Evolutionary conservation across 108 stramenopile species (phyloP), one percentile per base, ranked within the genome.

Genomic region (Pelagomonas calceolata): DNA sequence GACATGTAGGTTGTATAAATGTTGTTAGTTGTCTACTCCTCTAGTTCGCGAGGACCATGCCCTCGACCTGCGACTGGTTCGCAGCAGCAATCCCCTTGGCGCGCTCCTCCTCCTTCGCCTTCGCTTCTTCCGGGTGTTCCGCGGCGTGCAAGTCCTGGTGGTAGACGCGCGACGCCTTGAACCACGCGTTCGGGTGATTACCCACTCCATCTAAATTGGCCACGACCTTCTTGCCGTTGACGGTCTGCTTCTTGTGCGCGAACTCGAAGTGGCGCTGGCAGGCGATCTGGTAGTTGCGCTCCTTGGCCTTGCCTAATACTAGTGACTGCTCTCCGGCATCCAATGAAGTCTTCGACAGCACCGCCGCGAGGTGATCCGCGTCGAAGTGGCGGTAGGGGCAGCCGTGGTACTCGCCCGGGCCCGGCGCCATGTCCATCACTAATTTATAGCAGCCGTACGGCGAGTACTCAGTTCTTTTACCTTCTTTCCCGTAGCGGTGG

Each of bases 401-500:
- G 12, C 98, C 98, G 77, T 99, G 96, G 79, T 91, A 86, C 32
- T 95, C 93, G 32, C 93, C 94, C 5, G 80, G 36, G 33, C 79
- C 73, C 0, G 90, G 89, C 34, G 91, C 75, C 75, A 80, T 85
- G 30, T 94, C 92, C 78, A 89, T 79, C 70, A 99, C 93, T 76
- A 99, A 91, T 76, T 92, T 93, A 46, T 81, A 80, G 79, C 96
- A 99, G 75, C 79, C 83, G 79, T 90, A 92, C 30, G 92, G 87
- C 16, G 94, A 90, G 82, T 97, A 95, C 71, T 83, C 84, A 18
- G 82, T 81, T 32, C 95, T 83, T 77, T 95, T 95, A 31, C 98
- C 98, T 80, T 99, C 98, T 85, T 97, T 96, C 14, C 96, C 98
- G 87, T 95, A 97, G 82, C 85, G 93, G 87, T 99, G 95, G 64